Base-by-base conservation (phyloP, 495 filamentous ascomycete species). In the Neurospora sp. region DNA sequence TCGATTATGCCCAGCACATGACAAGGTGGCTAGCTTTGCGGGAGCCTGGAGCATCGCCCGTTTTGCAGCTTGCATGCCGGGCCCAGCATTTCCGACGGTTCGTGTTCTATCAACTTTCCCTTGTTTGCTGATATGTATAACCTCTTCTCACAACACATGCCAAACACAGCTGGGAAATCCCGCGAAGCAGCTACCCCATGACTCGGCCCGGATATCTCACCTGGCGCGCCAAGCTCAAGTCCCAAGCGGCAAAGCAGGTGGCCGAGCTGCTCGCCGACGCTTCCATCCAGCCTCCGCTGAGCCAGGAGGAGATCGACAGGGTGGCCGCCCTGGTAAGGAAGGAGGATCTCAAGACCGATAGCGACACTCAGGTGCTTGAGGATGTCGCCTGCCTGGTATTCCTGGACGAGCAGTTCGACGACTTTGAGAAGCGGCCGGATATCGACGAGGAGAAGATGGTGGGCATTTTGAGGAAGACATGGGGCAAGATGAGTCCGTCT, bases 311-410 rank as follows among this genome's bases (percentile, higher is more conserved):
- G 42, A 73, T 85, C 22, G 78, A 81, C 73, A 81, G 88, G 72
- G 88, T 92, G 4, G 88, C 85, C 0, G 82, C 84, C 39, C 77
- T 93, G 79, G 85, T 93, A 61, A 79, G 89, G 69, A 93, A 93
- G 82, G 90, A 92, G 73, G 85, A 86, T 45, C 77, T 93, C 74
- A 85, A 85, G 80, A 74, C 82, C 71, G 89, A 92, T 73, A 81
- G 84, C 41, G 91, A 94, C 78, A 87, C 87, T 72, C 91, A 93
- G 85, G 84, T 87, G 8, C 81, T 96, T 74, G 92, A 96, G 81
- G 93, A 96, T 83, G 91, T 93, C 71, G 93, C 93, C 18, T 96
- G 93, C 80, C 82, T 96, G 61, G 93, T 96, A 41, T 96, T 96
- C 79, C 78, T 96, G 76, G 92, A 94, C 79, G 93, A 93, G 78